Evolutionary conservation across 805 yeast genomes (phyloP).

Genomic region (Candida insectorum): DNA sequence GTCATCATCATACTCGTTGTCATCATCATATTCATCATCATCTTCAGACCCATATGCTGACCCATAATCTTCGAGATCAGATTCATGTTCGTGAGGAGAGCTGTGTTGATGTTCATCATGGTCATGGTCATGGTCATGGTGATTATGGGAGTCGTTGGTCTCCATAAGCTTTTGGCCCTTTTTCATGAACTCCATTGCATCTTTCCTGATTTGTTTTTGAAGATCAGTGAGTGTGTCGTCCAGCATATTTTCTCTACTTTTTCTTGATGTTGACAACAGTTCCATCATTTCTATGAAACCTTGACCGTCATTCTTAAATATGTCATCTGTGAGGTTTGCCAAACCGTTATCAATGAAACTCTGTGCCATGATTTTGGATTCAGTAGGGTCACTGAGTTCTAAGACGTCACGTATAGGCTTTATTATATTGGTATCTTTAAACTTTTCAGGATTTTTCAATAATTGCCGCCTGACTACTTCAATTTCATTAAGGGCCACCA

Average conservation of each 20-base stretch:
- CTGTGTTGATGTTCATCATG: background rate
- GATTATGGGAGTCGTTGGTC: background rate
- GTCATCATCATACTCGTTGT: constrained; percentile 41
- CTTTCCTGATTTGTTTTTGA: constrained; percentile 3
- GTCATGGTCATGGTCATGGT: constrained; percentile 2
- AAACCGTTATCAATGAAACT: too few relatives aligned
- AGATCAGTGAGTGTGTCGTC: background rate
- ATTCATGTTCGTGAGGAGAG: background rate
- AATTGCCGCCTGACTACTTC: too few relatives aligned
- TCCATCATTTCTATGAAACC: constrained; percentile 80
- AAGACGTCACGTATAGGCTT: too few relatives aligned
- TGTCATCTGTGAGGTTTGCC: constrained; percentile 64
- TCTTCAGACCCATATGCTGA: constrained; percentile 22
- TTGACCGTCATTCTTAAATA: constrained; percentile 73
- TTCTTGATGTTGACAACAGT: constrained; percentile 55
- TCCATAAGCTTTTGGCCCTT: constrained; percentile 2
- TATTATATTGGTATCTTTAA: too few relatives aligned
- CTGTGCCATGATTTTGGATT: too few relatives aligned
- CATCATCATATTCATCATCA: constrained; percentile 35
- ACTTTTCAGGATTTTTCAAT: too few relatives aligned
- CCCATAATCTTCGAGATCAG: constrained; percentile 2
- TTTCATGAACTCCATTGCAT: constrained; percentile 8
- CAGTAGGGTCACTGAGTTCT: too few relatives aligned
- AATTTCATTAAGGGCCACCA: too few relatives aligned
- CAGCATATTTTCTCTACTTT: constrained; percentile 22